phyloP scores from a whole-genome alignment of 2,329 filamentous ascomycete genomes.

The Epichloe baconii region DNA sequence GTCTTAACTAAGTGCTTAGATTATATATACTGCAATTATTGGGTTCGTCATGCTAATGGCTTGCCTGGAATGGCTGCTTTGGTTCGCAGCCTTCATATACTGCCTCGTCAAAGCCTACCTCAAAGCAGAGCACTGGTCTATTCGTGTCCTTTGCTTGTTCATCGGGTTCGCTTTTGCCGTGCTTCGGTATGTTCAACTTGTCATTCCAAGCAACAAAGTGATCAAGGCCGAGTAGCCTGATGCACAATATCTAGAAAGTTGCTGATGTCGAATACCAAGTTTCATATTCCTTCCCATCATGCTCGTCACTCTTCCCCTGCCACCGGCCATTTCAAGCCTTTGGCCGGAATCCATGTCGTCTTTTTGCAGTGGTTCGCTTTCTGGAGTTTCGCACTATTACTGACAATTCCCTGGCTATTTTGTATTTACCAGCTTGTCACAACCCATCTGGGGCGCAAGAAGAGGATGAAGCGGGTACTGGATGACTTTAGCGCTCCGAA shows the following conservation, averaged over 20 bases:
- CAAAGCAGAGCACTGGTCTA: conserved; percentile 82
- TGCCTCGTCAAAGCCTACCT: conserved; percentile 77
- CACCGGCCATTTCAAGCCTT: conserved; percentile 53
- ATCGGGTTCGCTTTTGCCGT: conserved; percentile 62
- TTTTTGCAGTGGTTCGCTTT: conserved; percentile 88
- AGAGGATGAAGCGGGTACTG: conserved; percentile 70
- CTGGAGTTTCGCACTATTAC: conserved; percentile 74
- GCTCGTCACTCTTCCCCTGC: conserved; percentile 82
- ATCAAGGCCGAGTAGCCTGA: background rate
- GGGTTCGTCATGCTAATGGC: conserved; percentile 73
- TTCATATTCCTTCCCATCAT: conserved; percentile 84
- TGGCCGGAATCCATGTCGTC: conserved; percentile 58
- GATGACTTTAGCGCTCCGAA: conserved; percentile 83
- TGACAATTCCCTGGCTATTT: conserved; percentile 84
- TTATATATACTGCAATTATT: conserved; percentile 72
- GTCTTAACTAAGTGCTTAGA: conserved; percentile 35
- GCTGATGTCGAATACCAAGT: conserved; percentile 28
- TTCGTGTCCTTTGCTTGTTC: conserved; percentile 62
- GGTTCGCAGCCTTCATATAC: conserved; percentile 88
- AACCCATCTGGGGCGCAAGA: conserved; percentile 68
- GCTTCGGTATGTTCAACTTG: conserved; percentile 46
- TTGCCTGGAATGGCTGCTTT: conserved; percentile 84
- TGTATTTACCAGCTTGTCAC: conserved; percentile 87
- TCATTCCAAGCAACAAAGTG: background rate
- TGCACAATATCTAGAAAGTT: background rate